phyloP scores from a whole-genome alignment of 345 rosid species.

The rapeseed (Brassica napus) region DNA sequence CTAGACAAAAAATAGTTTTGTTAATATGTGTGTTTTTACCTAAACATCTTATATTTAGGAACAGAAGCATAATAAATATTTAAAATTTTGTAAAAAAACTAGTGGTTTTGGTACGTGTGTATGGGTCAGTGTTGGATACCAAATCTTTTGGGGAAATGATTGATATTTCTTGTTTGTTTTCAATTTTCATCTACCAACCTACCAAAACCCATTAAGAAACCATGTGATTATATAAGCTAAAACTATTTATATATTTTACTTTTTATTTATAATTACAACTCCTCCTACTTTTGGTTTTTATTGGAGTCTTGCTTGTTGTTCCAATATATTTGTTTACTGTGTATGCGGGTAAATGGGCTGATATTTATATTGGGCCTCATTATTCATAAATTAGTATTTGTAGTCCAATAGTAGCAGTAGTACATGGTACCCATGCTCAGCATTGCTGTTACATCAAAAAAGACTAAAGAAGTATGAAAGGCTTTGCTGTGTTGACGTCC shows the following conservation, averaged over 20 bases:
- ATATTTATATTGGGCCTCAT: conserved; percentile 3
- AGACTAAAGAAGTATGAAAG: neutral
- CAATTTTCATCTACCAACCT: conserved; percentile 39
- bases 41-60: too few relatives aligned
- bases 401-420: neutral
- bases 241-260: neutral
- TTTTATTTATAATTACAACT: neutral
- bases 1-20: too few relatives aligned
- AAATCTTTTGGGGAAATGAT: conserved; percentile 28
- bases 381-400: neutral
- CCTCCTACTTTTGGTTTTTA: neutral
- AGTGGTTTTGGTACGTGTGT: conserved; percentile 25
- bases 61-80: neutral
- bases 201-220: conserved; percentile 23
- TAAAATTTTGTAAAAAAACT: neutral
- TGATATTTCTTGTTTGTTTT: neutral
- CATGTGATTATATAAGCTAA: conserved; percentile 33
- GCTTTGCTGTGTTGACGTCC: too few relatives aligned
- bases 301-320: neutral
- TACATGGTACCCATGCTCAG: neutral
- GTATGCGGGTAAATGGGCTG: conserved; percentile 12
- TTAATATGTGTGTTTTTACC: too few relatives aligned
- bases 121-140: conserved; percentile 17
- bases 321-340: conserved; percentile 16
- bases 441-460: neutral